Evolutionary conservation across 768 basidiomycete species (phyloP), one percentile per base, ranked within the genome.

Genomic region (Clathrus columnatus): DNA sequence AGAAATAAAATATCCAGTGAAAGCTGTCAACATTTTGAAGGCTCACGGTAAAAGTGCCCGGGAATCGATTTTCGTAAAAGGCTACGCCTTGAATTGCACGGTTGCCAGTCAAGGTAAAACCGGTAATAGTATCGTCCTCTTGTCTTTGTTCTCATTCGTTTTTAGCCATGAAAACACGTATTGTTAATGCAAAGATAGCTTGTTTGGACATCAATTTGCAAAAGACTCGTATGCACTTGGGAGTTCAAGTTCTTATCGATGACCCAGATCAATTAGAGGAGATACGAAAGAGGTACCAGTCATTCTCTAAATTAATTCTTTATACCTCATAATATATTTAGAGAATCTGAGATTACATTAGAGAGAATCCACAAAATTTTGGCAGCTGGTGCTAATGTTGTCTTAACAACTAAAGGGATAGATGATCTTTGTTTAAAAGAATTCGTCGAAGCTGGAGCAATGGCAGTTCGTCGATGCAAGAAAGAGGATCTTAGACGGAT

Each of bases 361-460:
- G 96, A 98, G 71, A 81, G 93, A 52, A 87, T 98, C 61, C 83
- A 91, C 59, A 98, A 98, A 76, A 94, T 98, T 63, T 76, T 99
- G 58, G 92, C 85, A 4, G 80, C 95, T 14, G 96, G 96, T 29
- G 96, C 96, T 28, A 98, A 98, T 65, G 96, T 98, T 58, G 83
- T 98, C 42, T 72, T 98, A 54, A 99, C 96, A 14, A 97, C 96
- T 11, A 98, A 98, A 70, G 96, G 96, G 32, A 99, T 98, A 62
- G 96, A 99, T 64, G 96, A 99, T 67, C 77, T 98, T 17, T 97
- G 93, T 69, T 73, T 98, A 62, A 99, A 99, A 68, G 96, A 98
- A 72, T 99, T 98, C 63, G 90, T 98, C 47, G 96, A 99, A 71
- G 94, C 93, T 18, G 96, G 96, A 41, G 95, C 95, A 1, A 98